Evolutionary conservation across 2,329 filamentous ascomycete species (phyloP).

Genomic region (Colletotrichum sp.): DNA sequence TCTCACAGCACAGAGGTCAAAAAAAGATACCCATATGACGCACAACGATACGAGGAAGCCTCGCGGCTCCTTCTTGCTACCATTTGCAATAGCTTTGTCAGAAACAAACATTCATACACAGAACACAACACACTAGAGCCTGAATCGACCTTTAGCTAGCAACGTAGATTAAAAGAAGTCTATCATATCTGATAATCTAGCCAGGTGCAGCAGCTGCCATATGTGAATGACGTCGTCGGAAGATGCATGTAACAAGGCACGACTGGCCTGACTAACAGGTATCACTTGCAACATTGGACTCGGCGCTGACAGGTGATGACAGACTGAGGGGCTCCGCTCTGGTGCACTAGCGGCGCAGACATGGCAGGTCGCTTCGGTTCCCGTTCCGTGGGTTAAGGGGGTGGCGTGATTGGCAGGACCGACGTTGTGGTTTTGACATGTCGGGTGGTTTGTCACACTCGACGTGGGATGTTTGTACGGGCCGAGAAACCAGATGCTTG

Average conservation of each 20-base stretch:
- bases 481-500: background rate
- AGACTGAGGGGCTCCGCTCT: background rate
- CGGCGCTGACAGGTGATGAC: background rate
- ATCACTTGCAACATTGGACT: background rate
- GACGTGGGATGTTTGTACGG: background rate
- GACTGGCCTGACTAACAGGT: background rate
- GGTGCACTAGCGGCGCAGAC: background rate
- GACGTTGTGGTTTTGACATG: background rate
- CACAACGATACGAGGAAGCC: background rate
- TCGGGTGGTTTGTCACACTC: background rate
- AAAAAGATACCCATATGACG: slow-evolving; percentile 17
- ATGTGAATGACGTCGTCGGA: background rate
- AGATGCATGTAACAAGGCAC: background rate
- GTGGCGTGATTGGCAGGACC: slow-evolving; percentile 6
- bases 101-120: background rate
- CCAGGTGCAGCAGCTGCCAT: background rate
- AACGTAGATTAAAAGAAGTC: slow-evolving; percentile 1
- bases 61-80: background rate
- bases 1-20: slow-evolving; percentile 10
- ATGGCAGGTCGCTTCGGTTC: background rate
- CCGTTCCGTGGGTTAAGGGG: background rate
- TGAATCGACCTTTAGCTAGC: background rate
- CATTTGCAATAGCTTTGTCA: slow-evolving; percentile 12
- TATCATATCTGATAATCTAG: background rate
- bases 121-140: background rate